Conservation (phyloP, 768 basidiomycete genomes). For the Amanita rimosa region DNA sequence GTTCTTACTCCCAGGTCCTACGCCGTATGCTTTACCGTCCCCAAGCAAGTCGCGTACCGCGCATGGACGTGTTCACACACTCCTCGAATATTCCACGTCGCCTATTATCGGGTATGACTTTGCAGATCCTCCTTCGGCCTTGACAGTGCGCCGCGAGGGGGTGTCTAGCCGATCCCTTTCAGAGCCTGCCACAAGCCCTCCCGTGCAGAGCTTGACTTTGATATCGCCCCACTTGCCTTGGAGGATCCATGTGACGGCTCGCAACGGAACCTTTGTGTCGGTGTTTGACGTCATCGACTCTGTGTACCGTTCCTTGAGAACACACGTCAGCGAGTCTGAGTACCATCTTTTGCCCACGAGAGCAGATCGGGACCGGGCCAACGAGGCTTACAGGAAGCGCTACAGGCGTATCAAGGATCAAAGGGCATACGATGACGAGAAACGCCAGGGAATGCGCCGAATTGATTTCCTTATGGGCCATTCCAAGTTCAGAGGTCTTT, state of each 20-base stretch:
- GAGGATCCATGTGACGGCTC: slow-evolving; percentile 22
- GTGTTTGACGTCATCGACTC: slow-evolving; percentile 25
- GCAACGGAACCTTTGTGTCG: slow-evolving; percentile 18
- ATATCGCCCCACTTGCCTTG: slow-evolving; percentile 21
- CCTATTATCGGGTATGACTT: slow-evolving; percentile 19
- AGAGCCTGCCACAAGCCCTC: slow-evolving; percentile 24
- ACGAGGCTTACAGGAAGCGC: slow-evolving; percentile 34
- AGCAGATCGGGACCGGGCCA: slow-evolving; percentile 24
- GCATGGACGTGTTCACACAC: slow-evolving; percentile 13
- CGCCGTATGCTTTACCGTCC: not conserved
- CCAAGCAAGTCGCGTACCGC: not conserved
- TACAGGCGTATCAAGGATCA: slow-evolving; percentile 25
- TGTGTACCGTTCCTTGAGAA: slow-evolving; percentile 9
- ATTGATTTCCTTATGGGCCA: slow-evolving; percentile 45
- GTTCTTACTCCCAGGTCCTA: not conserved
- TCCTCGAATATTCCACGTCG: slow-evolving; percentile 14
- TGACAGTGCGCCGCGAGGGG: slow-evolving; percentile 13
- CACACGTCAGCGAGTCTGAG: slow-evolving; percentile 22
- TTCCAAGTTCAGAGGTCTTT: slow-evolving; percentile 34
- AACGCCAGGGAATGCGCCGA: slow-evolving; percentile 39
- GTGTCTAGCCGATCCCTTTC: slow-evolving; percentile 15
- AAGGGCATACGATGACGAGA: slow-evolving; percentile 31
- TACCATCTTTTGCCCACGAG: slow-evolving; percentile 25
- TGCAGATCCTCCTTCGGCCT: slow-evolving; percentile 17
- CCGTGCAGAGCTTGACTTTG: slow-evolving; percentile 18